Conservation (phyloP, 257 asterid genomes). For the Solanum sejunctum region DNA sequence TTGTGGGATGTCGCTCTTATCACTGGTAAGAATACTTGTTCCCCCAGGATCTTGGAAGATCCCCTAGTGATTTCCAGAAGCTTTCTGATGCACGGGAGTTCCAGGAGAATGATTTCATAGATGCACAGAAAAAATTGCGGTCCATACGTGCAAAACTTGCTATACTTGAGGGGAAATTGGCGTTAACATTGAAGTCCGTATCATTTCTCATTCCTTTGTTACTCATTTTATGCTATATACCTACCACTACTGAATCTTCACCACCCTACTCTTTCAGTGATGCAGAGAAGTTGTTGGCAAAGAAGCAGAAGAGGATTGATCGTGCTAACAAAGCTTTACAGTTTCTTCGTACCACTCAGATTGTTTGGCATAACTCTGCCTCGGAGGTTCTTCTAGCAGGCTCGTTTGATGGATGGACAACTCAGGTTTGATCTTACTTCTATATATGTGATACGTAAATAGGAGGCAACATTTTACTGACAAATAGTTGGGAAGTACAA, state of each 20-base stretch:
- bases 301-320: conserved; percentile 50
- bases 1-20: background rate
- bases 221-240: background rate
- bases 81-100: conserved; percentile 78
- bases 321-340: conserved; percentile 45
- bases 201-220: background rate
- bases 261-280: conserved; percentile 35
- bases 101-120: conserved; percentile 68
- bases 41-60: conserved; percentile 36
- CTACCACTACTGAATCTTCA: background rate
- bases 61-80: conserved; percentile 22
- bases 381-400: conserved; percentile 70
- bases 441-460: background rate
- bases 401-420: conserved; percentile 94
- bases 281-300: conserved; percentile 35
- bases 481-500: background rate
- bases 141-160: conserved; percentile 66
- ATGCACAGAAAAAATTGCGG: conserved; percentile 51
- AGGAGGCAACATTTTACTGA: background rate
- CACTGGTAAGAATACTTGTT: background rate
- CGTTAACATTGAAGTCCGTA: conserved; percentile 49
- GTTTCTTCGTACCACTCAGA: conserved; percentile 47
- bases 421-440: conserved; percentile 47
- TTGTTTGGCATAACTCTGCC: conserved; percentile 72
- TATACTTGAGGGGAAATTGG: conserved; percentile 71